Evolutionary conservation across 345 rosid species (phyloP).

Genomic region (Draba incana): DNA sequence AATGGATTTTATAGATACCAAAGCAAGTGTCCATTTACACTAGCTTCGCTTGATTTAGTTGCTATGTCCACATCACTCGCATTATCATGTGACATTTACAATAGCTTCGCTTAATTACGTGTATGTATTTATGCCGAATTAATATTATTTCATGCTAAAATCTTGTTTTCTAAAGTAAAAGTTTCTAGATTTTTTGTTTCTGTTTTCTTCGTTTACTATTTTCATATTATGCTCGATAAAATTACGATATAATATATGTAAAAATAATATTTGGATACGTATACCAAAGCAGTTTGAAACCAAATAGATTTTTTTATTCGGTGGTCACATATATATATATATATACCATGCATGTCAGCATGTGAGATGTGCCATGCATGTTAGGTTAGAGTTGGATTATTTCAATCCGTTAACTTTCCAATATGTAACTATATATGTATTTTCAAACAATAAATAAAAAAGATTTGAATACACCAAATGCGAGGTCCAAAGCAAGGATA

Average conservation of each 20-base stretch:
- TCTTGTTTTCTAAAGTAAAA: neutral
- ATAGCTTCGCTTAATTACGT: too few relatives aligned
- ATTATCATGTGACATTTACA: slow-evolving; percentile 17
- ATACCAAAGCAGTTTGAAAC: neutral
- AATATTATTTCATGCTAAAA: too few relatives aligned
- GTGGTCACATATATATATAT: slow-evolving; percentile 6
- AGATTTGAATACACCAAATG: too few relatives aligned
- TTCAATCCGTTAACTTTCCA: slow-evolving; percentile 21
- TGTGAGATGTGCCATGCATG: slow-evolving; percentile 33
- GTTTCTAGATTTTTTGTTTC: neutral
- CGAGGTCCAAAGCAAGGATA: too few relatives aligned
- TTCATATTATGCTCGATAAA: neutral
- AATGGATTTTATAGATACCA: slow-evolving; percentile 17
- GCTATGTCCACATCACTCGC: slow-evolving; percentile 15
- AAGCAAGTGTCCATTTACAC: slow-evolving; percentile 30
- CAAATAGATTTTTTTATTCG: neutral
- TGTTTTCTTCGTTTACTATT: neutral
- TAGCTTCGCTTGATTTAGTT: slow-evolving; percentile 35
- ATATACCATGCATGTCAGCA: slow-evolving; percentile 30
- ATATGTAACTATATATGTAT: too few relatives aligned
- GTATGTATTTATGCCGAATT: too few relatives aligned
- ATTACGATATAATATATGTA: too few relatives aligned
- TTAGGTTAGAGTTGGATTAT: slow-evolving; percentile 28
- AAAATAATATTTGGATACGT: too few relatives aligned
- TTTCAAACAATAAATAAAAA: too few relatives aligned